Base-by-base conservation (phyloP, 2,329 filamentous ascomycete genomes). In the Emmonsiellopsis sp. region DNA sequence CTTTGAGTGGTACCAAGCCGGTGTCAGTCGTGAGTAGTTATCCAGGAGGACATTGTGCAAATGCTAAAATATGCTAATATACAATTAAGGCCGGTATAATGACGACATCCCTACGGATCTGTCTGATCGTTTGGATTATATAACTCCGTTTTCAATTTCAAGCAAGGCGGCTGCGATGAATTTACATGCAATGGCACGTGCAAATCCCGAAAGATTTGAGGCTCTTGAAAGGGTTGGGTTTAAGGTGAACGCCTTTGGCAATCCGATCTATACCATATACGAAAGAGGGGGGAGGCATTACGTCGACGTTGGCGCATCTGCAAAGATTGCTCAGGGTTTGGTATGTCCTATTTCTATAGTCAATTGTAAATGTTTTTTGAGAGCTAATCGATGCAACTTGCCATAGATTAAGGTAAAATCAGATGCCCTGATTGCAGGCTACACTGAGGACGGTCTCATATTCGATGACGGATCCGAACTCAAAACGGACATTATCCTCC, bases 231-330 rank as follows among this genome's bases (percentile, higher is more conserved):
- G 59, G 3, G 73, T 65, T 0, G 74, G 75, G 1, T 77, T 77
- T 60, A 63, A 62, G 17, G 47, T 71, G 5, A 71, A 76, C 52
- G 56, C 71, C 51, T 59, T 66, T 62, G 61, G 61, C 53, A 62
- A 72, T 63, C 58, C 70, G 21, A 62, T 65, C 48, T 63, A 60
- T 37, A 68, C 72, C 51, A 64, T 76, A 33, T 69, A 65, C 53
- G 68, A 73, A 47, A 68, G 72, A 2, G 65, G 69, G 33, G 75
- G 75, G 3, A 73, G 75, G 0, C 74, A 77, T 58, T 77, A 76
- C 56, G 69, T 77, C 48, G 74, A 77, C 53, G 70, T 75, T 27
- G 75, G 75, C 1, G 67, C 66, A 2, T 72, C 66, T 0, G 63
- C 64, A 32, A 65, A 72, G 49, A 75, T 77, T 42, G 62, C 70